Evolutionary conservation across 108 stramenopile genomes (phyloP), one percentile per base, ranked within the genome.

Genomic region (Nitzschia palea): DNA sequence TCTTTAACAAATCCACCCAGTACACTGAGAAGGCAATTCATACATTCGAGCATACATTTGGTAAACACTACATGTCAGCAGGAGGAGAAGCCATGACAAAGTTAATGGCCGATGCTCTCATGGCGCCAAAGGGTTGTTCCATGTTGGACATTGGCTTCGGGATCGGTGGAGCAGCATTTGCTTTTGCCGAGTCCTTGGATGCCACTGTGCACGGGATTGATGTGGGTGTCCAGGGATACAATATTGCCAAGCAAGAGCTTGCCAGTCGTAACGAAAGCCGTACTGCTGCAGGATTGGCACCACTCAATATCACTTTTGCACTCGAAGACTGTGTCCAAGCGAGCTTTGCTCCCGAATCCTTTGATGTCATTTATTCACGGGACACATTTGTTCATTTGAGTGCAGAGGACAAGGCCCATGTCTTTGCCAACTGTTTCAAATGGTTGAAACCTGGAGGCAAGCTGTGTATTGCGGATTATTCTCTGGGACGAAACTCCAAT

Each of bases 351-450:
- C 36, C 32, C 29, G 55, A 48, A 22, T 50, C 56, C 8, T 68
- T 58, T 44, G 68, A 68, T 68, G 35, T 68, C 30, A 68, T 68
- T 45, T 68, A 68, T 35, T 68, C 68, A 26, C 56, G 68, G 18
- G 65, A 67, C 14, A 33, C 32, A 15, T 54, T 67, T 35, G 9
- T 67, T 17, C 65, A 67, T 25, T 55, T 67, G 25, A 22, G 22
- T 35, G 28, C 26, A 9, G 53, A 54, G 3, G 34, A 29, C 23
- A 67, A 67, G 53, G 22, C 15, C 10, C 9, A 37, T 4, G 30
- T 67, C 1, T 68, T 68, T 35, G 17, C 36, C 8, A 57, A 58
- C 12, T 58, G 63, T 31, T 34, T 45, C n/a, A 47, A 43, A n/a
- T 67, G 65, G 65, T 37, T 67, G 26, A 67, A 53, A 33, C 65